A percentile compares a stretch with the other conserved stretches of the same genome.
These are phyloP conservation scores for Geranium brycei DNA, from an alignment of 345 rosid genomes.

Conservation along the genomic window DNA sequence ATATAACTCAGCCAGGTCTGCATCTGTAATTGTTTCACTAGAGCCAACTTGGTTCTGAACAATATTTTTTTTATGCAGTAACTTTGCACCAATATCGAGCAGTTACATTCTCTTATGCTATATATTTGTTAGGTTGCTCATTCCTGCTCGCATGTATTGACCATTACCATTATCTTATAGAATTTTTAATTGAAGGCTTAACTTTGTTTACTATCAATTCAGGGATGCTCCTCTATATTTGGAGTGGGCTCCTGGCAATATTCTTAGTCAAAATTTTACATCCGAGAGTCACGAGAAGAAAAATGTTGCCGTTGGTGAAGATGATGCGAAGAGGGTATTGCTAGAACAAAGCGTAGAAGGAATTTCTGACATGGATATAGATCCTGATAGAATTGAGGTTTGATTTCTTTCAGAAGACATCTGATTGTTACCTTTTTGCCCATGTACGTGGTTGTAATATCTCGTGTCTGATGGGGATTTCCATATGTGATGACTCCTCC, in stretches of 20 bases:
- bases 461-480: no score
- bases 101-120: no score
- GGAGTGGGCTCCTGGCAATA: constrained; percentile 88
- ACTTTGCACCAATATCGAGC: no score
- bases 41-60: background rate
- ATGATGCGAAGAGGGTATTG: constrained; percentile 45
- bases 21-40: background rate
- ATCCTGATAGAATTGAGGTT: constrained; percentile 81
- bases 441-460: background rate
- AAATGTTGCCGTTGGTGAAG: constrained; percentile 35
- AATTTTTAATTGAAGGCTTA: background rate
- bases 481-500: no score
- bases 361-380: constrained; percentile 40
- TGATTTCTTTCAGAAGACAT: constrained; percentile 6
- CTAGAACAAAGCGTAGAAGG: constrained; percentile 60
- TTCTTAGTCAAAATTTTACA: constrained; percentile 33
- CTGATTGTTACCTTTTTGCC: constrained; percentile 3
- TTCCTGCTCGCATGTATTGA: no score
- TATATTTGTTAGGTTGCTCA: no score
- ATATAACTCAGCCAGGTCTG: background rate
- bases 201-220: constrained; percentile 1
- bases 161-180: no score
- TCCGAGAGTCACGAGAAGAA: constrained; percentile 24
- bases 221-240: constrained; percentile 86
- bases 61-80: no score